Percentiles rank a stretch among this genome's conserved stretches.
These are phyloP conservation scores for Styphnolobium japonicum DNA, from an alignment of 306 rosid genomes.

Conservation along the genomic window DNA sequence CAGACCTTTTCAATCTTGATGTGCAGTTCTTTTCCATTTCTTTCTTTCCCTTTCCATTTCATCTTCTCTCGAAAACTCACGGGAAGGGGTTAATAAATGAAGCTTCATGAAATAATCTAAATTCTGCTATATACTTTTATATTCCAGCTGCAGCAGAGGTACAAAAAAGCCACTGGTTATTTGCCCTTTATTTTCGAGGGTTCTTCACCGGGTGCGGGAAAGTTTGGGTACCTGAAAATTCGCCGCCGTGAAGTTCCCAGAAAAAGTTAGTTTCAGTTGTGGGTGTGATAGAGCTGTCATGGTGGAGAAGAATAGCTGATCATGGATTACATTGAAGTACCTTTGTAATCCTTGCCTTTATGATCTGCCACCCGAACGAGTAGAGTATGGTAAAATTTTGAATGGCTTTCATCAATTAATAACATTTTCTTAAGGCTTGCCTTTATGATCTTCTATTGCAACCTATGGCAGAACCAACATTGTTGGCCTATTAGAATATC, in stretches of 20 bases:
- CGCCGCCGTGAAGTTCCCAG: slow-evolving; percentile 26
- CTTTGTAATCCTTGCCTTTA: neutral
- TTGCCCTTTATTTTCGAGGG: slow-evolving; percentile 63
- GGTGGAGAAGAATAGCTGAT: neutral
- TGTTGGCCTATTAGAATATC: too few species aligned
- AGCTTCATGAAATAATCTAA: neutral
- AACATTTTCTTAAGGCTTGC: neutral
- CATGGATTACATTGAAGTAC: neutral
- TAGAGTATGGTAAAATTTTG: neutral
- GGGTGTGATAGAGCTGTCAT: neutral
- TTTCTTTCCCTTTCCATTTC: neutral
- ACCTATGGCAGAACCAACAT: too few species aligned
- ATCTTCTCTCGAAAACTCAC: neutral
- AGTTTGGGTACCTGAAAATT: slow-evolving; percentile 51
- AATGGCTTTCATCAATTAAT: neutral
- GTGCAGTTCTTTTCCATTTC: neutral
- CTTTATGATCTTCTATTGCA: neutral
- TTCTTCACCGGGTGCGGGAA: slow-evolving; percentile 62
- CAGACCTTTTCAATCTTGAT: neutral
- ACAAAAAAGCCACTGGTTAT: slow-evolving; percentile 56
- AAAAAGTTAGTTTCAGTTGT: neutral
- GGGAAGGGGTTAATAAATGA: neutral
- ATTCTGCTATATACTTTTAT: neutral
- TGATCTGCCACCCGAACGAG: neutral
- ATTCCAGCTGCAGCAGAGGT: slow-evolving; percentile 55